These are phyloP conservation scores for Auriculariales sp. DNA, from an alignment of 768 basidiomycete genomes.

Conservation along the genomic window DNA sequence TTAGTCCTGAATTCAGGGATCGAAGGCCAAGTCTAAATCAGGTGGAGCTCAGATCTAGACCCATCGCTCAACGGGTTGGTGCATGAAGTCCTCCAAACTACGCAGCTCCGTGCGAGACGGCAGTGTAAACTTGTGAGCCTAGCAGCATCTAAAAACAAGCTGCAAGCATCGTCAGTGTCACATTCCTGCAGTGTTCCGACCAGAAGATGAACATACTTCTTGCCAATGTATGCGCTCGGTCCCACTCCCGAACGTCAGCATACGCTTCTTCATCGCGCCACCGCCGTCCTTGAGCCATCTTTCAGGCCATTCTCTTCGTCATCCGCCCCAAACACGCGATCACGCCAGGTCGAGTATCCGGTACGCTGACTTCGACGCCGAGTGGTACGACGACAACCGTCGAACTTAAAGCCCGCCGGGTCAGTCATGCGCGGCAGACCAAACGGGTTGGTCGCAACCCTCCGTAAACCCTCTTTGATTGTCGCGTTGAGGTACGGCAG, in stretches of 20 bases:
- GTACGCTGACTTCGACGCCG: conserved; percentile 17
- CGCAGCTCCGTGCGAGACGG: conserved; percentile 1
- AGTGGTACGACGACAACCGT: not conserved
- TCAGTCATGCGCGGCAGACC: conserved; percentile 19
- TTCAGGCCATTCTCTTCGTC: conserved; percentile 20
- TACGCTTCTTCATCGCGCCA: conserved; percentile 11
- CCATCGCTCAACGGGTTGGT: conserved; percentile 8
- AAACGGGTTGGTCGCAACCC: conserved; percentile 22
- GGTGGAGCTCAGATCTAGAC: no score
- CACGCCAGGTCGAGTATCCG: conserved; percentile 21
- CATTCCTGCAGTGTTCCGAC: not conserved
- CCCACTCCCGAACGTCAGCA: conserved; percentile 20
- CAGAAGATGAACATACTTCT: conserved; percentile 1
- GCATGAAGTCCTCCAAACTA: conserved; percentile 9
- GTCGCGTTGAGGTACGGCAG: conserved; percentile 16
- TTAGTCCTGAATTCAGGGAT: no score
- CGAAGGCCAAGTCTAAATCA: no score
- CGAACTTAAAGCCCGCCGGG: conserved; percentile 1
- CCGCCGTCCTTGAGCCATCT: conserved; percentile 18
- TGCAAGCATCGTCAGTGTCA: not conserved
- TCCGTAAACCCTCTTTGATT: conserved; percentile 19
- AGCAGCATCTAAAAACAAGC: conserved; percentile 8
- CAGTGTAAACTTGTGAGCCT: conserved; percentile 5
- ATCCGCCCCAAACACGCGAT: conserved; percentile 19
- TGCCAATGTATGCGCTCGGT: conserved; percentile 16